Evolutionary conservation across 2,329 filamentous ascomycete genomes (phyloP).

Genomic region (Knoxdaviesia proteae): DNA sequence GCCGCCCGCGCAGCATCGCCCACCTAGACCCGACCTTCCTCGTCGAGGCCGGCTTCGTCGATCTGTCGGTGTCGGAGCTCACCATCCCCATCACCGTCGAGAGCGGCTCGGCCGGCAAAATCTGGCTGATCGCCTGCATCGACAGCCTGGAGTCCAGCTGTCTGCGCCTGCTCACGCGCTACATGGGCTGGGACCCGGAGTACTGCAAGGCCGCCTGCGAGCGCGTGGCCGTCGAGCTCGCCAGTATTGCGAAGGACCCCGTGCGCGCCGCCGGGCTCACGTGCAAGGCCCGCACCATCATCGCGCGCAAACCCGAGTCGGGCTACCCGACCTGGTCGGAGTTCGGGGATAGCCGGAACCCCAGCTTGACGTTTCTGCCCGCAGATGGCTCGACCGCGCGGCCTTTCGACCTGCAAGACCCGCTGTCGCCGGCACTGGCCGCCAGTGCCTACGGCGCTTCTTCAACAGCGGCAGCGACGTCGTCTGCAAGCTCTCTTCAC

Average conservation of each 20-base stretch:
- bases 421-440: no score
- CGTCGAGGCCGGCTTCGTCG: constrained; percentile 27
- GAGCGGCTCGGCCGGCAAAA: constrained; percentile 24
- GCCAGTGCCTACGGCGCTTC: no score
- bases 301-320: constrained; percentile 25
- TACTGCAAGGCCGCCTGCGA: constrained; percentile 25
- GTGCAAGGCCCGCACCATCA: constrained; percentile 25
- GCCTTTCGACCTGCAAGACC: no score
- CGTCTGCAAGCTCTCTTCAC: no score
- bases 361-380: no score
- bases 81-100: constrained; percentile 25
- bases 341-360: no score
- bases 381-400: no score
- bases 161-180: constrained; percentile 28
- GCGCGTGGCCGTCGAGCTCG: constrained; percentile 24
- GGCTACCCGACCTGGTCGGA: no score
- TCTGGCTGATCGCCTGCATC: constrained; percentile 30
- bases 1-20: constrained; percentile 20
- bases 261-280: constrained; percentile 20
- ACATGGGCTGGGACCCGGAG: constrained; percentile 30
- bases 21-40: constrained; percentile 25
- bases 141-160: constrained; percentile 27
- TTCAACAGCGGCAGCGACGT: no score
- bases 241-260: constrained; percentile 24
- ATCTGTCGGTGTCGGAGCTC: constrained; percentile 25